Evolutionary conservation across 164 flowering plant species (phyloP), one percentile per base, ranked within the genome.

Genomic region (Chloranthus sessilifolius): DNA sequence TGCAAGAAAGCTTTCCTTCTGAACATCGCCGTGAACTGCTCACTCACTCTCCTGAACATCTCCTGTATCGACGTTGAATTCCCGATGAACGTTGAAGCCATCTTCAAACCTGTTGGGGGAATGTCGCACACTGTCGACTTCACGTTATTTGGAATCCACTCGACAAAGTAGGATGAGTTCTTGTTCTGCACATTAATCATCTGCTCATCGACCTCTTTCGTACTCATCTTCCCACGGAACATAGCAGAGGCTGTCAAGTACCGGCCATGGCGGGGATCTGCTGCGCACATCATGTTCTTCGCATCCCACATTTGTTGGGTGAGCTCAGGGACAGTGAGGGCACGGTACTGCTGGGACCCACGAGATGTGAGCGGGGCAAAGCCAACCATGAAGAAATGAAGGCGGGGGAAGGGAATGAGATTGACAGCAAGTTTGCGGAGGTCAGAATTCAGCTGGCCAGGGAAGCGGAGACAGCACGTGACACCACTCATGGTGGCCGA

Each of bases 21-120:
- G 60, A 82, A 85, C 89, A 85, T 85, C 37, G 87, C 95, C 0
- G 95, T 85, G 60, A 85, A 85, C 69, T 85, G 95, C 66, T 85
- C 95, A 15, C 95, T 85, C 63, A 85, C 95, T 52, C 95, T 68
- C 74, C 89, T 76, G 59, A 84, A 84, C 92, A 84, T 77, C 45
- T 83, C 91, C 58, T 83, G 86, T 44, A 83, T 83, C 9, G 91
- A 84, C 10, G 92, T 84, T 7, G 88, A 82, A 67, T 82, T 85
- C 23, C 95, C 89, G 0, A 85, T 51, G 53, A 85, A 85, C 1
- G 95, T 82, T 0, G 90, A 85, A 5, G 95, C 70, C 95, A 85
- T 85, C 64, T 70, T 78, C 55, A 85, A 63, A 11, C 88, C 88
- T 0, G 60, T 70, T 10, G 78, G 74, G 1, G 73, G 66, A 3